phyloP scores from a whole-genome alignment of 2,329 filamentous ascomycete species.

The Botryosphaeria agaves region DNA sequence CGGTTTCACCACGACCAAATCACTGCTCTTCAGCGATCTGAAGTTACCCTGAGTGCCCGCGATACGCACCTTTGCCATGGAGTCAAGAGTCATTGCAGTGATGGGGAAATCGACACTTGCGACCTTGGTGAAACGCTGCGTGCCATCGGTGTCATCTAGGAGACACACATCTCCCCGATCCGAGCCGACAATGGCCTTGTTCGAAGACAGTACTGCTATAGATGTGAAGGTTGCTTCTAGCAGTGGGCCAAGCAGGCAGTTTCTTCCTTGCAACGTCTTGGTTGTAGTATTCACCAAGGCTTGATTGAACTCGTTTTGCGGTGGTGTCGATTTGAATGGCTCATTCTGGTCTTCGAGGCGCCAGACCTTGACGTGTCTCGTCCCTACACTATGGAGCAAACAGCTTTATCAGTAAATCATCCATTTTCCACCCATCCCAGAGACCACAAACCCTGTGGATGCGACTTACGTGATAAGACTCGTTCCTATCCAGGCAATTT shows the following conservation, averaged over 20 bases:
- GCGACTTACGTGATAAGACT: conserved; percentile 51
- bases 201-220: conserved; percentile 52
- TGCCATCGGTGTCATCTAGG: conserved; percentile 57
- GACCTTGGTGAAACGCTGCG: conserved; percentile 52
- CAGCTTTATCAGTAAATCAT: not conserved
- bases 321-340: conserved; percentile 15
- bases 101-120: conserved; percentile 50
- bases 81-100: conserved; percentile 45
- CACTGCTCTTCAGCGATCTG: conserved; percentile 23
- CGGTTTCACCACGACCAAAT: conserved; percentile 14
- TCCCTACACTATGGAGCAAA: conserved; percentile 39
- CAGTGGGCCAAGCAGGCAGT: conserved; percentile 67
- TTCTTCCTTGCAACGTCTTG: conserved; percentile 67
- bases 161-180: conserved; percentile 83
- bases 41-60: conserved; percentile 47
- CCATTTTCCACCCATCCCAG: no score
- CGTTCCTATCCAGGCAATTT: conserved; percentile 81
- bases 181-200: conserved; percentile 66
- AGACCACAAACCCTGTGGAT: no score
- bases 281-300: conserved; percentile 25
- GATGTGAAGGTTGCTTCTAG: conserved; percentile 75
- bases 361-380: conserved; percentile 90
- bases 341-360: conserved; percentile 51
- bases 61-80: conserved; percentile 43
- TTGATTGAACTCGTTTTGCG: conserved; percentile 13